phyloP scores from a whole-genome alignment of 1,284 basidiomycete species.

The Puccinia novopanici region DNA sequence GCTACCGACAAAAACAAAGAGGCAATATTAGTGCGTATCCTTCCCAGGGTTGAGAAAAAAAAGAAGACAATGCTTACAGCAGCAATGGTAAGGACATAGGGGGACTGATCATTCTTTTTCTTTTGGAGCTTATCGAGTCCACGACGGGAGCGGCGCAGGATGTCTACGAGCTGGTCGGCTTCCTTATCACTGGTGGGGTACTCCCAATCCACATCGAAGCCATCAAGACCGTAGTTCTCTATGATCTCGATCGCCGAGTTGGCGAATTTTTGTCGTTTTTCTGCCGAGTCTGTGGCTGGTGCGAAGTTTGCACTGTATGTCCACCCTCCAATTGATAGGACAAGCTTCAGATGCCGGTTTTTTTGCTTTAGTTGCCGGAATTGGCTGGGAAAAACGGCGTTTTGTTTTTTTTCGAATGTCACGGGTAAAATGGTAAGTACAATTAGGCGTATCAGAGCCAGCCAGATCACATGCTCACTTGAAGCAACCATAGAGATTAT shows the following conservation, averaged over 20 bases:
- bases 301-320: slow-evolving; percentile 59
- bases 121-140: slow-evolving; percentile 29
- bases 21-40: background rate
- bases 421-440: background rate
- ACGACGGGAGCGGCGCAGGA: slow-evolving; percentile 2
- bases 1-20: slow-evolving; percentile 26
- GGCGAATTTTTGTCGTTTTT: slow-evolving; percentile 56
- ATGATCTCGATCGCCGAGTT: slow-evolving; percentile 56
- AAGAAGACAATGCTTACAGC: slow-evolving; percentile 23
- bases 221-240: slow-evolving; percentile 59
- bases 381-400: slow-evolving; percentile 26
- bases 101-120: slow-evolving; percentile 27
- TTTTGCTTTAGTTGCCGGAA: slow-evolving; percentile 56
- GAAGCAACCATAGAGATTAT: slow-evolving; percentile 58
- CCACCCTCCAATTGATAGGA: slow-evolving; percentile 59
- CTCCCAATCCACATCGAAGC: slow-evolving; percentile 53
- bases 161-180: slow-evolving; percentile 41
- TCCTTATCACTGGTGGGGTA: slow-evolving; percentile 42
- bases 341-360: slow-evolving; percentile 58
- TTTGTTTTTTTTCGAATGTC: too few relatives aligned
- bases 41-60: background rate
- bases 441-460: background rate
- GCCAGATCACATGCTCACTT: slow-evolving; percentile 52
- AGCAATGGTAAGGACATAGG: slow-evolving; percentile 48
- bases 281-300: slow-evolving; percentile 54